Evolutionary conservation across 352 stramenopile genomes (phyloP).

Genomic region (Globisporangium parvum): DNA sequence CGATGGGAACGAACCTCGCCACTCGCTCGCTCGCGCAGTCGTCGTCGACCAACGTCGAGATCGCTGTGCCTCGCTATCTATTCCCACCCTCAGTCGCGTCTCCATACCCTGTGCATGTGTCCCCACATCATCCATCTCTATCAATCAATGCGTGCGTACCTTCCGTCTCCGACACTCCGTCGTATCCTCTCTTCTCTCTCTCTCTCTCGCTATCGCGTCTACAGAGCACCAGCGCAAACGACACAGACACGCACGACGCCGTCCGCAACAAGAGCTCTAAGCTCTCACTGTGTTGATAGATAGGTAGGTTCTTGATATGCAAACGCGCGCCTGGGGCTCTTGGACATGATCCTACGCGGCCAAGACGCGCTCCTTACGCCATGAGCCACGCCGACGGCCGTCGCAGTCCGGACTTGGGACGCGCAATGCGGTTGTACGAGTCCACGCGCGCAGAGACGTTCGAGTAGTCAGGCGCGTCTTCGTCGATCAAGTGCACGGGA

Average conservation of each 20-base stretch:
- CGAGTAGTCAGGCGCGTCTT: constrained; percentile 51
- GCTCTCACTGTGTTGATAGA: too few species aligned
- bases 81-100: background rate
- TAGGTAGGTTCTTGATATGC: too few species aligned
- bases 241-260: too few species aligned
- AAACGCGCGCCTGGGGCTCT: background rate
- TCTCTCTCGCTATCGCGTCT: too few species aligned
- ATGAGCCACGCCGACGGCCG: constrained; percentile 53
- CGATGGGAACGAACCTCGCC: too few species aligned
- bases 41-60: background rate
- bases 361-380: background rate
- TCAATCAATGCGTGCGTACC: too few species aligned
- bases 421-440: constrained; percentile 52
- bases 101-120: background rate
- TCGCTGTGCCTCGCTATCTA: background rate
- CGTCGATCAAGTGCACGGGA: constrained; percentile 58
- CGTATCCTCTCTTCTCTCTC: too few species aligned
- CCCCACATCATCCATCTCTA: too few species aligned
- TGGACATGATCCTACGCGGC: background rate
- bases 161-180: too few species aligned
- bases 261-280: too few species aligned
- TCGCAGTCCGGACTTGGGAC: constrained; percentile 36
- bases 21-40: background rate
- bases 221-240: too few species aligned
- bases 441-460: constrained; percentile 44